phyloP scores from a whole-genome alignment of 345 rosid genomes.

The Populus tremula region DNA sequence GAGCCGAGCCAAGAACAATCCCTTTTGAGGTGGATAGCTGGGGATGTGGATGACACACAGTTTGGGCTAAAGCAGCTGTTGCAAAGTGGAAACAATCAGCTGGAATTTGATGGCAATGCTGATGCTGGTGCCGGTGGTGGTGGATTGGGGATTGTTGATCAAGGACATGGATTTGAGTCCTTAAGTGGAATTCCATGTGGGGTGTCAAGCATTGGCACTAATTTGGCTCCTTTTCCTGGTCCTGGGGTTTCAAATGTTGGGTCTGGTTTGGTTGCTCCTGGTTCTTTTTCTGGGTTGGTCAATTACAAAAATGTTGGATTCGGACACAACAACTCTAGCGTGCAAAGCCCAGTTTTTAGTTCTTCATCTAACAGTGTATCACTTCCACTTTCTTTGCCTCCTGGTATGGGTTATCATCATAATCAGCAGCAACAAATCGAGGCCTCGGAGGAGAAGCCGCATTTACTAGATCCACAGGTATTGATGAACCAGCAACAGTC shows the following conservation, averaged over 20 bases:
- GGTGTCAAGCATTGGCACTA: constrained; percentile 21
- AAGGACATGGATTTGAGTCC: constrained; percentile 30
- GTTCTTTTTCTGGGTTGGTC: constrained; percentile 25
- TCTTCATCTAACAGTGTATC: constrained; percentile 20
- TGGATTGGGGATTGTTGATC: constrained; percentile 40
- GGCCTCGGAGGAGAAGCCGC: constrained; percentile 36
- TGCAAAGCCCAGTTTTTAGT: constrained; percentile 28
- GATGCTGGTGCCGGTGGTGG: constrained; percentile 1
- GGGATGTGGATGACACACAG: constrained; percentile 47
- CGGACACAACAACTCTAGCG: constrained; percentile 13
- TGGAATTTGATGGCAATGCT: constrained; percentile 39
- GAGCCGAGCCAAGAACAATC: constrained; percentile 49
- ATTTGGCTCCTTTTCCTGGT: constrained; percentile 29
- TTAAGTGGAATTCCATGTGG: constrained; percentile 19
- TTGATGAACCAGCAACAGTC: constrained; percentile 40
- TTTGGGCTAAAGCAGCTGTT: constrained; percentile 36
- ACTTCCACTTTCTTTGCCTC: constrained; percentile 25
- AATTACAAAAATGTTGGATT: constrained; percentile 25
- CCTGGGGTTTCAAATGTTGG: constrained; percentile 28
- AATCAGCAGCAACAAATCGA: constrained; percentile 32
- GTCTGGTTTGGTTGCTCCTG: constrained; percentile 19
- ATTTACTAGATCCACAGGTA: constrained; percentile 27
- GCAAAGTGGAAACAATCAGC: constrained; percentile 32
- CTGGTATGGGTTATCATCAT: constrained; percentile 27
- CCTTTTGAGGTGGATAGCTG: constrained; percentile 44